phyloP scores from a whole-genome alignment of 2,329 filamentous ascomycete species.

The Paramyrothecium sp. region DNA sequence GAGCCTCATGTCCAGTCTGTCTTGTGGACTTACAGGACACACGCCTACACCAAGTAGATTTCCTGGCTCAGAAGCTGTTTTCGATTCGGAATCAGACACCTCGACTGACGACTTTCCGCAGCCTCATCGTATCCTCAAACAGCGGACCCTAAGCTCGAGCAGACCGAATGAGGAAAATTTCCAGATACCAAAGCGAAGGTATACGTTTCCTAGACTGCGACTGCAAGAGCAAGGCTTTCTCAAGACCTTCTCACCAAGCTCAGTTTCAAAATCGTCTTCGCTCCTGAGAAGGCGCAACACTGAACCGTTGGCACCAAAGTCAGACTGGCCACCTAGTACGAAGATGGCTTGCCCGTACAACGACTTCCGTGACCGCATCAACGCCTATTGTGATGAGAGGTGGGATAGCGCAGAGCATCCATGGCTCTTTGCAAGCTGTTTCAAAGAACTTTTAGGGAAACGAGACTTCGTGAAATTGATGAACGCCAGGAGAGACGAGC shows the following conservation, averaged over 20 bases:
- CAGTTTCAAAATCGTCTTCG: no score
- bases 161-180: neutral
- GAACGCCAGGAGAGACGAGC: neutral
- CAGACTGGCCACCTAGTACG: no score
- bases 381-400: neutral
- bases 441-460: neutral
- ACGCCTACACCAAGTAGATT: neutral
- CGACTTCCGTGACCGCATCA: no score
- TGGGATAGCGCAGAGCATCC: neutral
- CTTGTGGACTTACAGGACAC: neutral
- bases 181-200: neutral
- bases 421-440: neutral
- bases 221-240: no score
- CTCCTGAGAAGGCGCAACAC: no score
- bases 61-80: neutral
- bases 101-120: neutral
- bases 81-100: neutral
- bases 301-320: no score
- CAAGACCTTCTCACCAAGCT: no score
- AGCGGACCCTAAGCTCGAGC: neutral
- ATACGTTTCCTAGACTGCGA: neutral
- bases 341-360: no score
- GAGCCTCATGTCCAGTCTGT: neutral
- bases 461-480: neutral
- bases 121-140: neutral